Base-by-base conservation (phyloP, 2,329 filamentous ascomycete genomes). In the Ophiobolus disseminans region DNA sequence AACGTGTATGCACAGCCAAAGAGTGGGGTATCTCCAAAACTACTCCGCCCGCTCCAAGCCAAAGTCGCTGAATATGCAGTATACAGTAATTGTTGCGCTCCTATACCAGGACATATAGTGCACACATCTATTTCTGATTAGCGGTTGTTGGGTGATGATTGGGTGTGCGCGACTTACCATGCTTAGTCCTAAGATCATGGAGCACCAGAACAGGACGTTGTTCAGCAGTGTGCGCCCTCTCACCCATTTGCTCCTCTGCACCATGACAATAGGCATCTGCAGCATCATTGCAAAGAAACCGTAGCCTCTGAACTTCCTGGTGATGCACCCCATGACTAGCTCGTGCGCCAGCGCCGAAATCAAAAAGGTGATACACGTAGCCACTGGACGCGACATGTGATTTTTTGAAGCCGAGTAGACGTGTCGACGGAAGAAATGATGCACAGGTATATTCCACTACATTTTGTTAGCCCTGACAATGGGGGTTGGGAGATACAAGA, bases 281-380 rank as follows among this genome's bases (percentile, higher is more conserved):
- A 95, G 77, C 94, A 99, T 97, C 86, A 97, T 94, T 54, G 90
- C 89, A 16, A 95, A 68, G 69, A 97, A 96, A 8, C 93, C 94
- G 68, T 97, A 99, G 10, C 94, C 94, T 28, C 94, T 80, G 36
- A 97, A 80, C 78, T 99, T 97, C 80, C 97, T 93, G 20, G 92
- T 97, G 70, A 99, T 97, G 73, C 93, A 97, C 6, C 89, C 91
- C 89, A 99, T 96, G 65, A 99, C 90, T 48, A 99, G 82, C 74
- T 99, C 94, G 70, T 97, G 94, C 13, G 91, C 91, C 17, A 96
- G 69, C 26, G 94, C 90, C 50, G 87, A 92, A 64, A 97, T 88
- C 48, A 97, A 76, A 68, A 99, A 97, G 0, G 94, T 97, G 60
- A 96, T 89, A 53, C 91, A 76, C 20, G 92, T 97, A 20, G 94